Base-by-base conservation (phyloP, 441 rosid genomes). In the Pelargonium fulgidum region DNA sequence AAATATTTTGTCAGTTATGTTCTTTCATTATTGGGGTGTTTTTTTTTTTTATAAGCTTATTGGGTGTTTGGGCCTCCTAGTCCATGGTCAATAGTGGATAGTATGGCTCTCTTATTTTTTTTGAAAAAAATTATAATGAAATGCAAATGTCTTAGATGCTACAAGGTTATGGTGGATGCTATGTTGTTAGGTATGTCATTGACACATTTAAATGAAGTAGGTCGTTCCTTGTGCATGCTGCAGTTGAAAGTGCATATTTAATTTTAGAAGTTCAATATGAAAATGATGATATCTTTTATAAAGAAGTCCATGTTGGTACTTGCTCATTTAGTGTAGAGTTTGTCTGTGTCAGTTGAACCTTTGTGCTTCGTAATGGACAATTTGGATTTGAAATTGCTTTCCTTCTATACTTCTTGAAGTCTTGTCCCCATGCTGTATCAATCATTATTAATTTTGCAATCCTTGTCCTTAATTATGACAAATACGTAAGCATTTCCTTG, bases 261-360 rank as follows among this genome's bases (percentile, higher is more conserved):
- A 41, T 36, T 41, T 41, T 17, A 9, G 22, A 56, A 56, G 19
- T 56, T 56, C 44, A 41, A 41, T 41, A 41, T 41, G 44, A 7
- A 56, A 19, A 19, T 56, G 2, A 54, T 54, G 61, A 54, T 16
- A 19, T 58, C 33, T 11, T 59, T 59, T 58, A 10, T 58, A 7
- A 58, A 19, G 33, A 58, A 58, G 33, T 19, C 36, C 26, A 13
- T 22, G 12, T 59, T 59, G 26, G 44, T 7, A 7, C 42, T 5
- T 39, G 42, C 42, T 39, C 42, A 7, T 41, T 7, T 22, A 29
- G 3, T 8, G 36, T 59, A 29, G 64, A 22, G 64, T 59, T 20
- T 59, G 36, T 59, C 14, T 59, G 64, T 59, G 22, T 12, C 64
- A 59, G 64, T 59, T 59, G 64, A 59, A 59, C 24, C 44, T 59